Conservation (phyloP, 2,329 filamentous ascomycete species). For the Hypoxylon sp. region DNA sequence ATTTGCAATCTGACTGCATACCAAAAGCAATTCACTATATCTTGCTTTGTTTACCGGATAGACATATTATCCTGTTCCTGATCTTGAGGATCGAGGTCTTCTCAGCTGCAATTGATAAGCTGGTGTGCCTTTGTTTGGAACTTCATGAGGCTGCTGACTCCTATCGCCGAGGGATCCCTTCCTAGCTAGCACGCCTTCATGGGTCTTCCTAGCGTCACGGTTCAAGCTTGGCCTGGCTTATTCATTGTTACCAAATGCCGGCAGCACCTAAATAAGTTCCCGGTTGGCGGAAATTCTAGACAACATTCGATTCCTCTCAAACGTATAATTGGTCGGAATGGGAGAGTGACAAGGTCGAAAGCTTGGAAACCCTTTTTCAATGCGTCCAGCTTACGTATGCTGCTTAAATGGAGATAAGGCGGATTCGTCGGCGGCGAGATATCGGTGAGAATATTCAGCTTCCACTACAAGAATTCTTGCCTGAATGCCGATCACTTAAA, state of each 20-base stretch:
- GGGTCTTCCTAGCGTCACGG: slow-evolving; percentile 22
- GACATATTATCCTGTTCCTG: slow-evolving; percentile 16
- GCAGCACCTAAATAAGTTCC: slow-evolving; percentile 17
- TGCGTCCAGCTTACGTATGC: not conserved
- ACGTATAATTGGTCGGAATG: slow-evolving; percentile 15
- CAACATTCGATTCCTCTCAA: not conserved
- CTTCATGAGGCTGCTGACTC: not conserved
- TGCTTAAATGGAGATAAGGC: slow-evolving; percentile 15
- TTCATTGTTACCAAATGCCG: not conserved
- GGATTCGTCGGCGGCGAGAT: slow-evolving; percentile 13
- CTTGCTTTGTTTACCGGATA: slow-evolving; percentile 8
- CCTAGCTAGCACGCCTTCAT: slow-evolving; percentile 35
- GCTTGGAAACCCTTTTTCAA: not conserved
- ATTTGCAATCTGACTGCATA: slow-evolving; percentile 27
- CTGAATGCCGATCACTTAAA: slow-evolving; percentile 25
- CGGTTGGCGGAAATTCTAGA: slow-evolving; percentile 3
- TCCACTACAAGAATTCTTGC: not conserved
- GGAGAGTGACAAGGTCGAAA: slow-evolving; percentile 8
- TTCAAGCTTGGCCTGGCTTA: slow-evolving; percentile 14
- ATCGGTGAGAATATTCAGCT: not conserved
- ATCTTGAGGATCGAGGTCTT: slow-evolving; percentile 5
- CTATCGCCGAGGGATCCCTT: slow-evolving; percentile 14
- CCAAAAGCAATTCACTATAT: slow-evolving; percentile 19
- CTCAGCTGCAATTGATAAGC: slow-evolving; percentile 8
- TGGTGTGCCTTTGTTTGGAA: slow-evolving; percentile 1